Evolutionary conservation across 176 grass and related monocot genomes (phyloP).

Genomic region (Avena sativa): DNA sequence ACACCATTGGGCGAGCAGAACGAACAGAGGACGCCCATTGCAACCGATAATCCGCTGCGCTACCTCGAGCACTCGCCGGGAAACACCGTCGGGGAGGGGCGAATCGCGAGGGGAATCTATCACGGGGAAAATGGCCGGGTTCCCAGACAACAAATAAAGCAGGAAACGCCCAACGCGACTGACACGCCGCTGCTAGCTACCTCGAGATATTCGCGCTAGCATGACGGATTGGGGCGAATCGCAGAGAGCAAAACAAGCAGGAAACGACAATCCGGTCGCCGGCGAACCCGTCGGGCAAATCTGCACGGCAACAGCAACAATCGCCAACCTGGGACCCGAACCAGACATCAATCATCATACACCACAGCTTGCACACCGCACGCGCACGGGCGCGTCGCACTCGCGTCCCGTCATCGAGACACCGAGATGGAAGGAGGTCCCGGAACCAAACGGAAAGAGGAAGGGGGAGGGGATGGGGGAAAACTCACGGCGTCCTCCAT

Average conservation of each 20-base stretch:
- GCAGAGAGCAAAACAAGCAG: background rate
- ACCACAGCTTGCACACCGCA: no score
- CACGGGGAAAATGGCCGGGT: no score
- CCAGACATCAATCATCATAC: no score
- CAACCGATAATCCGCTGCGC: background rate
- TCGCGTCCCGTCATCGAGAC: no score
- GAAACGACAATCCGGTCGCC: background rate
- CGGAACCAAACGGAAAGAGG: background rate
- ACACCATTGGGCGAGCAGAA: background rate
- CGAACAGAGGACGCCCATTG: background rate
- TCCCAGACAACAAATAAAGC: no score
- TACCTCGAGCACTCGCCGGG: background rate
- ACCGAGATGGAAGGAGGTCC: background rate
- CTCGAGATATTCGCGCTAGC: no score
- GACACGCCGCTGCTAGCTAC: no score
- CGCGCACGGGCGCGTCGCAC: no score
- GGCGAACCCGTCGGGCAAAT: background rate
- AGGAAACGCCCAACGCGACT: no score
- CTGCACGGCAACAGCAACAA: background rate
- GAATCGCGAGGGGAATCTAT: background rate
- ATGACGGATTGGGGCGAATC: background rate
- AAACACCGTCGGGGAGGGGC: background rate
- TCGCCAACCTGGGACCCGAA: background rate
- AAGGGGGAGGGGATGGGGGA: background rate
- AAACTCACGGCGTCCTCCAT: conserved; percentile 93